Base-by-base conservation (phyloP, 2,329 filamentous ascomycete species). In the Clarireedia monteithiana region DNA sequence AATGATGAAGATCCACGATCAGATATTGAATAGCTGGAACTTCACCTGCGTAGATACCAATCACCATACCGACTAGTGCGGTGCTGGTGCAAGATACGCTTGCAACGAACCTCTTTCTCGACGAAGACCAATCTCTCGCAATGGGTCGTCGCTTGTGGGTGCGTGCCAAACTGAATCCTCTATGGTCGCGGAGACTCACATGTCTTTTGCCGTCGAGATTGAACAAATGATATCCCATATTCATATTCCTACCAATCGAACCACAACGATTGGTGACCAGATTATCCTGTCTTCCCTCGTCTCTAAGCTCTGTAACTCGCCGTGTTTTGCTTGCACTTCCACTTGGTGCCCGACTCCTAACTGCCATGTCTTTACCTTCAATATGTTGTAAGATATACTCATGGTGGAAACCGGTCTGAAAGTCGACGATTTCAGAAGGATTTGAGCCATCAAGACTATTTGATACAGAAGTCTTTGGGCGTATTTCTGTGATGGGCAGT, bases 11-110 rank as follows among this genome's bases (percentile, higher is more conserved):
- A 63, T 91, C 86, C 24, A 82, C 83, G 60, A 91, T 81, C 63
- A 83, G 84, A 68, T 90, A 90, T 66, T 91, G 87, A 26, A 91
- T 88, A 3, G 83, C 81, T n/a, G 88, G 86, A 0, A 90, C 86
- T 62, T 90, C 79, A 3, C 88, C 88, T 54, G 86, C 84, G 67
- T 91, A 92, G 23, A 91, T 86, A 0, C 88, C 88, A 56, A 89
- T 74, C 23, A 90, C 74, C 26, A 88, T 73, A 0, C 88, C 88
- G 47, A 91, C 76, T 53, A 89, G 73, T 14, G 84, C 82, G 5
- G 87, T 89, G 63, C 87, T 89, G 61, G 86, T 73, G 66, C 88
- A 91, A 9, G 86, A 83, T 57, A 89, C 80, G 3, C 76, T 70
- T 3, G 88, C 88, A 24, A 83, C 79, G 58, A 87, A 81, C 58